Base-by-base conservation (phyloP, 2,329 filamentous ascomycete genomes). In the Alternaria angustiovoidea region DNA sequence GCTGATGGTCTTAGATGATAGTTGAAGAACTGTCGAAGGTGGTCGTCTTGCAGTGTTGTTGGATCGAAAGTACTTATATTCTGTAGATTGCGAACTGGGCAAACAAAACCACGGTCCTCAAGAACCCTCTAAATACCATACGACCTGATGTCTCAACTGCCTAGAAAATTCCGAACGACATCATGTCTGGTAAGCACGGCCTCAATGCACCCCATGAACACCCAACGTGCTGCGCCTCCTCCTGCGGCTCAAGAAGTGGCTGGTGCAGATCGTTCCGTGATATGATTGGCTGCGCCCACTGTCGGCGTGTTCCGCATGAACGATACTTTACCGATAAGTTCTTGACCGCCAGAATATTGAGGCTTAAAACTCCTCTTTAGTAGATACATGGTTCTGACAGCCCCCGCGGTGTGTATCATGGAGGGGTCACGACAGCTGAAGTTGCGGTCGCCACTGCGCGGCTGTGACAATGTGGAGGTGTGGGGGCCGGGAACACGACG, bases 391-490 rank as follows among this genome's bases (percentile, higher is more conserved):
- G 54, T 57, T 30, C 42, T 66, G 57, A 57, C 41, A 59, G 46
- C 44, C 51, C 48, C 58, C 44, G 56, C 42, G 49, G 60, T 62
- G 41, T 32, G 36, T 34, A 34, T 51, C 18, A 18, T 53, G 51
- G 51, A 57, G 47, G 42, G 53, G 57, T 64, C 61, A 66, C 60
- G 57, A 58, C 34, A 66, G 61, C 66, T 70, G 59, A 63, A 52
- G 32, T 30, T 38, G 47, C 38, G 42, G 62, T 63, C 38, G 63
- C 62, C 64, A 63, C 68, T 22, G 39, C 32, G 53, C 65, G 66
- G 66, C 64, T 64, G 57, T 66, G 64, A 64, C 38, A 53, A 30
- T 32, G 24, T 54, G 44, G 30, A 54, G 38, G 47, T 54, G 57
- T 62, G 63, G 63, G 61, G 61, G 63, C 63, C 47, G 51, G 24